Percentiles rank a stretch among this genome's conserved stretches.
Conservation (phyloP, 75 land plant species). For the Ceratopteris richardii region DNA sequence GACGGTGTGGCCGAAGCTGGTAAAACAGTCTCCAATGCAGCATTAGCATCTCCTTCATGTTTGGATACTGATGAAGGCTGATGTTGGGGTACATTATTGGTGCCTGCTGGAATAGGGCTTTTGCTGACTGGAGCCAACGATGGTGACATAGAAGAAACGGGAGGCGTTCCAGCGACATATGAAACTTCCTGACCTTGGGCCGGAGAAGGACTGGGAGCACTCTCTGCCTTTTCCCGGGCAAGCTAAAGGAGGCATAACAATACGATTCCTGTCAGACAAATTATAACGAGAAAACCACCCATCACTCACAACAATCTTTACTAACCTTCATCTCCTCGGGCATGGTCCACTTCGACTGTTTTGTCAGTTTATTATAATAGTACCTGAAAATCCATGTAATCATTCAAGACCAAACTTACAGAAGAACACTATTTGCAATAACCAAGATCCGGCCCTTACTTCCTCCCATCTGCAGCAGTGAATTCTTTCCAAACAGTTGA, state of each 20-base stretch:
- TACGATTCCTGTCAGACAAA: neutral
- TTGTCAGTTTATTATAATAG: conserved; percentile 86
- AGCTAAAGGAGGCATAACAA: conserved; percentile 30
- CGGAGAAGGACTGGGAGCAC: conserved; percentile 13
- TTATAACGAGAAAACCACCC: neutral
- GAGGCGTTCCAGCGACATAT: conserved; percentile 15
- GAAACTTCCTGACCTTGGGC: conserved; percentile 9
- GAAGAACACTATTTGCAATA: neutral
- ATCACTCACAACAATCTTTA: neutral
- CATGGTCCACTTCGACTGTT: conserved; percentile 89
- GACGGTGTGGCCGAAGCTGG: conserved; percentile 7
- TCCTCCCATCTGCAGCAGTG: conserved; percentile 75
- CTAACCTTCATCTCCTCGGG: conserved; percentile 91
- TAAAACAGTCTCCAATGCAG: neutral
- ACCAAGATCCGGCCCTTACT: conserved; percentile 29
- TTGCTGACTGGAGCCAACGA: conserved; percentile 12
- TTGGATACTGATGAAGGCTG: conserved; percentile 10
- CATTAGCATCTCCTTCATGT: neutral
- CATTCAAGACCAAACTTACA: too few species aligned
- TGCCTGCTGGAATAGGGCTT: conserved; percentile 16
- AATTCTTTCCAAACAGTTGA: conserved; percentile 96
- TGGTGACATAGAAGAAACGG: conserved; percentile 14
- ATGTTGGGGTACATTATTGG: conserved; percentile 2
- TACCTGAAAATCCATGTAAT: conserved; percentile 39
- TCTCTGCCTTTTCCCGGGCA: conserved; percentile 78